Evolutionary conservation across 1,284 basidiomycete species (phyloP).

Genomic region (Amylostereum chailletii): DNA sequence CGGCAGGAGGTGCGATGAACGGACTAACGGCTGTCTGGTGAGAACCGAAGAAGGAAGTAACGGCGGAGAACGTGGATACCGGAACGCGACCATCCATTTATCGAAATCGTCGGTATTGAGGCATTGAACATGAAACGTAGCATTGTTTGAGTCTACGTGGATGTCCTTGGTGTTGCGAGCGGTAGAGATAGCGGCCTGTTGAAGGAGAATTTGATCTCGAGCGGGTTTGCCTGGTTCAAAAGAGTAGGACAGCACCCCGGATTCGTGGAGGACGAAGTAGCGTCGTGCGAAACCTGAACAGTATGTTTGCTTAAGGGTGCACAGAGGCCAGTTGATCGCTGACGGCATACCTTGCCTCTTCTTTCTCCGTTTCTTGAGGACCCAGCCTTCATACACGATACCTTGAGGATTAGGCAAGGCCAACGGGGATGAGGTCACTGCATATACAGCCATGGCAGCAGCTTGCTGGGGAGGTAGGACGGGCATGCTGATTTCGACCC

Average conservation of each 20-base stretch:
- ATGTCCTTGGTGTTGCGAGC: conserved; percentile 62
- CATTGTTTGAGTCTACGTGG: conserved; percentile 66
- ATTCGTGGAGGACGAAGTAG: conserved; percentile 60
- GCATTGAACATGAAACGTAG: conserved; percentile 76
- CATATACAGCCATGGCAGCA: too few species aligned
- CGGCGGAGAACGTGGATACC: conserved; percentile 27
- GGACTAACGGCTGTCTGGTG: conserved; percentile 29
- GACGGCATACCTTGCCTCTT: conserved; percentile 68
- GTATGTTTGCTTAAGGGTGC: conserved; percentile 5
- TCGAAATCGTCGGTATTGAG: conserved; percentile 62
- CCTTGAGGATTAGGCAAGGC: neutral
- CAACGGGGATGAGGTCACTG: too few species aligned
- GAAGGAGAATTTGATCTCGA: conserved; percentile 62
- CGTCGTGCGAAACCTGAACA: conserved; percentile 71
- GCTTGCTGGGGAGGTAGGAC: too few species aligned
- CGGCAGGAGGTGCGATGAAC: conserved; percentile 42
- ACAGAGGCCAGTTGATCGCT: neutral
- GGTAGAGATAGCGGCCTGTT: conserved; percentile 68
- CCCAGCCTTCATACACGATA: conserved; percentile 61
- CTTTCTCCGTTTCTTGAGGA: conserved; percentile 76
- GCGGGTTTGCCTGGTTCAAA: conserved; percentile 62
- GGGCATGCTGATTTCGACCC: too few species aligned
- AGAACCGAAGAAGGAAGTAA: neutral
- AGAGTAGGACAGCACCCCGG: conserved; percentile 68
- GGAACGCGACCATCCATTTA: conserved; percentile 64